Percentiles rank a stretch among this genome's conserved stretches.
Evolutionary conservation across 2,329 filamentous ascomycete genomes (phyloP).

Genomic region (Claviceps sp.): DNA sequence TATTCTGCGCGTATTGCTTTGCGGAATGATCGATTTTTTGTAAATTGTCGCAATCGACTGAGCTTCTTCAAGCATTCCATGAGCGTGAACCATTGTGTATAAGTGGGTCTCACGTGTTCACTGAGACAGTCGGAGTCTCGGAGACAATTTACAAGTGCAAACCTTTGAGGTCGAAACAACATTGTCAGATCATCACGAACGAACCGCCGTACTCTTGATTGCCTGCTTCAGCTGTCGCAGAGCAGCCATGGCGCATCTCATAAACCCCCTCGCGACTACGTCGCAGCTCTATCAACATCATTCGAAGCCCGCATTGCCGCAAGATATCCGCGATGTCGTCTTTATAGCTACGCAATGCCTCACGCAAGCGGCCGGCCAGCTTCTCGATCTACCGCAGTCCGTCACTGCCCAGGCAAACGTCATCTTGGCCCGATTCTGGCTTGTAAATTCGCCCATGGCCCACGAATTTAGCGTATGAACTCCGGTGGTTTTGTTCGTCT

Average conservation of each 20-base stretch:
- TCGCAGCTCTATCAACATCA: slow-evolving; percentile 50
- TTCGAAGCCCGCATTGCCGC: slow-evolving; percentile 44
- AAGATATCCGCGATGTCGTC: slow-evolving; percentile 57
- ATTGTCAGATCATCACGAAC: no score
- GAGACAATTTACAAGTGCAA: no score
- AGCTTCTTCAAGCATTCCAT: no score
- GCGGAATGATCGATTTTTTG: no score
- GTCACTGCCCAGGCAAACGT: slow-evolving; percentile 77
- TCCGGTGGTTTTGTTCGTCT: neutral
- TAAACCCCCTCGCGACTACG: slow-evolving; percentile 60
- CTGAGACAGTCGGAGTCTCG: no score
- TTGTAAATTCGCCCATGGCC: slow-evolving; percentile 41
- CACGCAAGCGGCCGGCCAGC: slow-evolving; percentile 65
- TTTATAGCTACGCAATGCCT: slow-evolving; percentile 60
- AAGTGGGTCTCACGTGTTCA: no score
- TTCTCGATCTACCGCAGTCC: slow-evolving; percentile 75
- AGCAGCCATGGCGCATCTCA: slow-evolving; percentile 42
- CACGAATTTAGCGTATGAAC: slow-evolving; percentile 41
- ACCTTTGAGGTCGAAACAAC: no score
- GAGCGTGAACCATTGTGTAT: no score
- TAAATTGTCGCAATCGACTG: no score
- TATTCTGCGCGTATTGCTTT: no score
- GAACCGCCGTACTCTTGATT: neutral
- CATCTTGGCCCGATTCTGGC: slow-evolving; percentile 69
- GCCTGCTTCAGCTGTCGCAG: neutral